Evolutionary conservation across 2,329 filamentous ascomycete species (phyloP).

Genomic region (Biscogniauxia sp.): DNA sequence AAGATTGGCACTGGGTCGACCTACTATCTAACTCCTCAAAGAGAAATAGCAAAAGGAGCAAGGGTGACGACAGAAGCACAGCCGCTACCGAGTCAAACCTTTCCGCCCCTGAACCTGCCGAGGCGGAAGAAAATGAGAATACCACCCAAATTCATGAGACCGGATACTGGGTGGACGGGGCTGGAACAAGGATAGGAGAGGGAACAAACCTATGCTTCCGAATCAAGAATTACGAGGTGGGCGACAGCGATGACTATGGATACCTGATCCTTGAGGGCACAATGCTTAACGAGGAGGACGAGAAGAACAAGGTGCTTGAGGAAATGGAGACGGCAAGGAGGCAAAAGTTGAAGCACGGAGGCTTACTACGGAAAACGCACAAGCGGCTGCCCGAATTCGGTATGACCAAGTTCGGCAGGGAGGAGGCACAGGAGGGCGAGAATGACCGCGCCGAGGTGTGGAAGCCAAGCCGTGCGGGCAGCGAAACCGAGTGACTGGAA

Average conservation of each 20-base stretch:
- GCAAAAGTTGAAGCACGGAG: conserved; percentile 37
- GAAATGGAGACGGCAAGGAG: conserved; percentile 44
- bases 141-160: conserved; percentile 52
- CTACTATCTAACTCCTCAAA: conserved; percentile 41
- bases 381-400: conserved; percentile 49
- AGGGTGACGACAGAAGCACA: conserved; percentile 15
- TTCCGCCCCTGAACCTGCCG: conserved; percentile 34
- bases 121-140: conserved; percentile 48
- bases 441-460: conserved; percentile 32
- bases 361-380: conserved; percentile 24
- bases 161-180: conserved; percentile 73
- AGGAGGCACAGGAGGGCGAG: conserved; percentile 45
- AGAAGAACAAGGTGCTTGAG: conserved; percentile 56
- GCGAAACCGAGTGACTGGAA: conserved; percentile 17
- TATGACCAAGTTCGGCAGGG: conserved; percentile 53
- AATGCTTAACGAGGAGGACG: conserved; percentile 69
- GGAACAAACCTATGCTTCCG: conserved; percentile 71
- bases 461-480: conserved; percentile 32
- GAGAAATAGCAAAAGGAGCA: conserved; percentile 27
- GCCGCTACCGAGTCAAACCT: conserved; percentile 26
- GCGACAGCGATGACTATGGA: conserved; percentile 69
- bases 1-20: conserved; percentile 76
- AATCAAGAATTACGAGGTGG: conserved; percentile 82
- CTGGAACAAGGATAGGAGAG: conserved; percentile 60
- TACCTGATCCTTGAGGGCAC: conserved; percentile 86